Conservation (phyloP, 768 basidiomycete species). For the Boletus tylopilopsis region DNA sequence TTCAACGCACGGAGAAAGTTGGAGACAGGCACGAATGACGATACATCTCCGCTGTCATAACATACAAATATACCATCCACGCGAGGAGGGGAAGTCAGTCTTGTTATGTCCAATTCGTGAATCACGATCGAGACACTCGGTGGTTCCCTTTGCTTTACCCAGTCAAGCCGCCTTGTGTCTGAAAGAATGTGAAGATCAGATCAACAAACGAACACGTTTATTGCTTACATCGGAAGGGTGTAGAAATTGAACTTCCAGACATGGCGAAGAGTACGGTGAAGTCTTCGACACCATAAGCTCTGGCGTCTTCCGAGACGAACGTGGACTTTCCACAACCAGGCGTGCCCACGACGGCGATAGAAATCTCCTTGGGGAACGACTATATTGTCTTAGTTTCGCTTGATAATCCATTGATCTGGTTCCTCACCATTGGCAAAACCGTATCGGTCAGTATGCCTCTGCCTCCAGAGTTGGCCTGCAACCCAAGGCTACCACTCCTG, state of each 20-base stretch:
- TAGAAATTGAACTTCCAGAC: conserved; percentile 31
- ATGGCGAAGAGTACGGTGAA: conserved; percentile 31
- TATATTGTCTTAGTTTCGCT: conserved; percentile 12
- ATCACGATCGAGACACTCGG: conserved; percentile 47
- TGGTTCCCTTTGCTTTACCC: conserved; percentile 38
- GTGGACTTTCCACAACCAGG: conserved; percentile 82
- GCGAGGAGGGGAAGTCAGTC: conserved; percentile 53
- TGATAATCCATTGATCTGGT: not conserved
- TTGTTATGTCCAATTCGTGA: conserved; percentile 51
- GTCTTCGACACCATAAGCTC: conserved; percentile 51
- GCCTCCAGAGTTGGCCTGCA: conserved; percentile 31
- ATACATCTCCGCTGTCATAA: conserved; percentile 66
- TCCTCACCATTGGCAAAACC: conserved; percentile 23
- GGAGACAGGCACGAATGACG: conserved; percentile 65
- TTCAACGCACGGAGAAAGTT: conserved; percentile 63
- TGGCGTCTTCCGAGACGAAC: conserved; percentile 74
- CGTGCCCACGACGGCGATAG: conserved; percentile 77
- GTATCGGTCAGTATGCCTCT: conserved; percentile 19
- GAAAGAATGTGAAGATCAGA: conserved; percentile 22
- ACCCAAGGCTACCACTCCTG: conserved; percentile 61
- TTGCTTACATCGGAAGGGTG: conserved; percentile 41
- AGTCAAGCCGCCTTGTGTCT: conserved; percentile 33
- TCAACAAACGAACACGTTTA: not conserved
- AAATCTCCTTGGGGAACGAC: conserved; percentile 37
- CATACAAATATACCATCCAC: conserved; percentile 83